Conservation (phyloP, 179 eudicot species). For the Beta corolliflora region DNA sequence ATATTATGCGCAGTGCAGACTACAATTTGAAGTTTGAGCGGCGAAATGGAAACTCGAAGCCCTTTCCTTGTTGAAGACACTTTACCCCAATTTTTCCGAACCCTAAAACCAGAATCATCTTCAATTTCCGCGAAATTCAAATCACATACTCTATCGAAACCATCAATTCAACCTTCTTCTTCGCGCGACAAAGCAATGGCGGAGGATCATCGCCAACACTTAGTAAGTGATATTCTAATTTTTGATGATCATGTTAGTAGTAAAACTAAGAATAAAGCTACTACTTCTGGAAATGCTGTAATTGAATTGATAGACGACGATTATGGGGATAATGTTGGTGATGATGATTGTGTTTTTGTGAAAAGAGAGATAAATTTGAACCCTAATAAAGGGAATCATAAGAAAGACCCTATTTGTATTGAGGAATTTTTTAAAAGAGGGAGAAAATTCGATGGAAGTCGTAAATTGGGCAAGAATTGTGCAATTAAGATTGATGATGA, state of each 20-base stretch:
- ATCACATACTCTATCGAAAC: neutral
- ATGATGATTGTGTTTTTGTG: slow-evolving; percentile 36
- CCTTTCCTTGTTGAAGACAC: neutral
- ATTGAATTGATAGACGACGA: slow-evolving; percentile 22
- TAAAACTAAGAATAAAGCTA: neutral
- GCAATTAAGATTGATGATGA: neutral
- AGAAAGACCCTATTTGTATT: slow-evolving; percentile 29
- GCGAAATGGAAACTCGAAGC: slow-evolving; percentile 9
- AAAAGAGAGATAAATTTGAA: slow-evolving; percentile 19
- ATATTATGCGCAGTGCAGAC: neutral
- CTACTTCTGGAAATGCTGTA: neutral
- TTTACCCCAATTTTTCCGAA: slow-evolving; percentile 18
- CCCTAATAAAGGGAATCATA: slow-evolving; percentile 16
- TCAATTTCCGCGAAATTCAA: slow-evolving; percentile 2
- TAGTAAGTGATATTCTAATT: slow-evolving; percentile 7
- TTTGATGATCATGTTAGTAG: neutral
- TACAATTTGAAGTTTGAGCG: slow-evolving; percentile 1
- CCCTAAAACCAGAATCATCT: slow-evolving; percentile 22
- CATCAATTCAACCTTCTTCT: neutral
- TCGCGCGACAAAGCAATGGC: neutral
- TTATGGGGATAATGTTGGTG: slow-evolving; percentile 7
- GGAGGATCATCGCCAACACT: neutral
- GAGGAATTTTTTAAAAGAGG: neutral
- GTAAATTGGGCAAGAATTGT: slow-evolving; percentile 3
- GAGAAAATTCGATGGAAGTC: neutral